Evolutionary conservation across 2,329 filamentous ascomycete species (phyloP), one percentile per base, ranked within the genome.

Genomic region (Fusarium kyushuense): DNA sequence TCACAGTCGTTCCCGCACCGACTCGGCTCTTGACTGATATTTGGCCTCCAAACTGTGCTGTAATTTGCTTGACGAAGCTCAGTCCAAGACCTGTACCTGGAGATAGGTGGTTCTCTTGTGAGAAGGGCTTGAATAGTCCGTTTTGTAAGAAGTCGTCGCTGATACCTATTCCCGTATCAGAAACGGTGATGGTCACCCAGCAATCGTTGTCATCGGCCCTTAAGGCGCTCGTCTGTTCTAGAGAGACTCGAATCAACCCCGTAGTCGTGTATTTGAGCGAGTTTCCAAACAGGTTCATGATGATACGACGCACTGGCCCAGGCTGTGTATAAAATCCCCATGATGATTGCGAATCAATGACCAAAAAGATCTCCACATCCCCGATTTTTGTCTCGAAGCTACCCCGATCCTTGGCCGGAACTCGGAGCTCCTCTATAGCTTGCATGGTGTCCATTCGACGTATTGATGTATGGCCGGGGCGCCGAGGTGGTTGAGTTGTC

Each of bases 141-240:
- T 86, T 84, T 21, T 84, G 81, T 13, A 91, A 77, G 65, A 87
- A 92, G 12, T 90, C 86, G 8, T 86, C 80, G 0, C 84, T 84
- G 33, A 92, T 92, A 2, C 90, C 90, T 43, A 83, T 84, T 2
- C 90, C 90, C 0, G 90, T 89, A 68, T 92, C 90, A 0, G 81
- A 80, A 2, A 92, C 84, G 0, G 81, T 84, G 8, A 89, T 70
- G 1, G 69, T 74, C 5, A 78, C 67, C 12, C 64, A 56, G 9
- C 61, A 52, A 17, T 70, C 60, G 1, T 55, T 59, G 9, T 43
- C 59, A 1, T 33, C 36, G 6, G 30, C 16, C 6, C 21, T 53
- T 13, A 35, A 43, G 4, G 32, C 25, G 5, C 23, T 61, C 17
- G 59, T 55, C 38, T 76, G 78, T 0, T 63, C 65, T 2, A 80